Conservation (phyloP, 179 eudicot genomes). For the Camellia oleifera region DNA sequence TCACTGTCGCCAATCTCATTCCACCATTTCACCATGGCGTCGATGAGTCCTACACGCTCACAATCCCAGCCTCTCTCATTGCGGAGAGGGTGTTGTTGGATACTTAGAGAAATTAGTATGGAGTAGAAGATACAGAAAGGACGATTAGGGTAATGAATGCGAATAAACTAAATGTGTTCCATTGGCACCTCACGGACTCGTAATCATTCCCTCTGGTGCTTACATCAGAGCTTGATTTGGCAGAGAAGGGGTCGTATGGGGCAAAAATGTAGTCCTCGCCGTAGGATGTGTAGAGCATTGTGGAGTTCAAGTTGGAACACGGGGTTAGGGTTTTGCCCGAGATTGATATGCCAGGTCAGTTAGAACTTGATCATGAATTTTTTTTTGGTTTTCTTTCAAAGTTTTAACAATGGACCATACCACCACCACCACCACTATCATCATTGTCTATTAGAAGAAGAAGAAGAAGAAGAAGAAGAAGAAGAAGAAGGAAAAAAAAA, state of each 20-base stretch:
- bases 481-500: too few relatives aligned
- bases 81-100: constrained; percentile 71
- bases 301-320: constrained; percentile 74
- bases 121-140: constrained; percentile 51
- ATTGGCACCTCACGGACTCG: constrained; percentile 92
- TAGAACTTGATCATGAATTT: background rate
- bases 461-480: too few relatives aligned
- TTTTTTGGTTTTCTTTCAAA: too few relatives aligned
- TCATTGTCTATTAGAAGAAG: too few relatives aligned
- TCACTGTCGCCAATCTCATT: constrained; percentile 33
- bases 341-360: constrained; percentile 85
- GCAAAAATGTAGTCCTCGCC: constrained; percentile 60
- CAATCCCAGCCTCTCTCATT: constrained; percentile 28
- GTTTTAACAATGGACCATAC: too few relatives aligned
- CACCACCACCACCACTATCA: too few relatives aligned
- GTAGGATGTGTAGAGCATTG: constrained; percentile 59
- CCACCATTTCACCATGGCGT: constrained; percentile 54
- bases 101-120: constrained; percentile 68
- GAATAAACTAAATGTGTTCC: constrained; percentile 86
- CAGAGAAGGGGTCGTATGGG: constrained; percentile 68
- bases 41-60: constrained; percentile 69
- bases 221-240: constrained; percentile 66
- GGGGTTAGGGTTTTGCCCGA: constrained; percentile 92
- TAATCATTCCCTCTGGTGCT: constrained; percentile 80
- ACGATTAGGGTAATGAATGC: constrained; percentile 62